phyloP scores from a whole-genome alignment of 2,329 filamentous ascomycete species.

The Penicillium oxalicum region DNA sequence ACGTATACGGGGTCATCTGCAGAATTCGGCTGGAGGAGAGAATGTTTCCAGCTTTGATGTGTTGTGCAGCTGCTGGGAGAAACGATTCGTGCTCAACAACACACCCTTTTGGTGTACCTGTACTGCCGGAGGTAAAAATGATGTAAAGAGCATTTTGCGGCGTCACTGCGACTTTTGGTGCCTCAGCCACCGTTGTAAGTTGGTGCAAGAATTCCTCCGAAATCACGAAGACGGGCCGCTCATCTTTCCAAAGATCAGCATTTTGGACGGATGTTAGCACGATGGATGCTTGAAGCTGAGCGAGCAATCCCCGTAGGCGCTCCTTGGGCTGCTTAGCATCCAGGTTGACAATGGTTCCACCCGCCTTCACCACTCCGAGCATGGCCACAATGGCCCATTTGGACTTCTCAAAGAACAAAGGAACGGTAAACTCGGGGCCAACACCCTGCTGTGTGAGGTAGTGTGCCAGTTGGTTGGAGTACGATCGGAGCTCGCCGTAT shows the following conservation, averaged over 20 bases:
- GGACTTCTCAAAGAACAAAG: slow-evolving; percentile 3
- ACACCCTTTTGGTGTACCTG: slow-evolving; percentile 10
- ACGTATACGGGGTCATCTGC: slow-evolving; percentile 35
- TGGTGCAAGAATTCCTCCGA: background rate
- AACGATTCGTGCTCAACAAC: slow-evolving; percentile 5
- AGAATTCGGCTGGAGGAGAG: slow-evolving; percentile 3
- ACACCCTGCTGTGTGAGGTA: background rate
- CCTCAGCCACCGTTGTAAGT: background rate
- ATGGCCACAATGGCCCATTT: slow-evolving; percentile 14
- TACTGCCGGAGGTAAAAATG: slow-evolving; percentile 9
- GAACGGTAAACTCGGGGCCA: background rate
- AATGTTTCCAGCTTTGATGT: background rate
- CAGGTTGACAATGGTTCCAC: slow-evolving; percentile 17
- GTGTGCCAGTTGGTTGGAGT: background rate
- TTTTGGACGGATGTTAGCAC: slow-evolving; percentile 1
- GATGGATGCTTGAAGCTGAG: background rate
- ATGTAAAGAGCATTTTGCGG: slow-evolving; percentile 4
- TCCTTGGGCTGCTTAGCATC: slow-evolving; percentile 17
- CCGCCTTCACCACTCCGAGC: slow-evolving; percentile 17
- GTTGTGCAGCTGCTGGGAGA: background rate
- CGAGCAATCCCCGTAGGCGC: slow-evolving; percentile 9
- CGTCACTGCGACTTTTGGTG: background rate
- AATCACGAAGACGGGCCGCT: background rate
- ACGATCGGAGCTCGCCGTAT: background rate
- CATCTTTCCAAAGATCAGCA: slow-evolving; percentile 1